Base-by-base conservation (phyloP, 2,329 filamentous ascomycete species). In the Teratosphaeria pseudoeucalypti region DNA sequence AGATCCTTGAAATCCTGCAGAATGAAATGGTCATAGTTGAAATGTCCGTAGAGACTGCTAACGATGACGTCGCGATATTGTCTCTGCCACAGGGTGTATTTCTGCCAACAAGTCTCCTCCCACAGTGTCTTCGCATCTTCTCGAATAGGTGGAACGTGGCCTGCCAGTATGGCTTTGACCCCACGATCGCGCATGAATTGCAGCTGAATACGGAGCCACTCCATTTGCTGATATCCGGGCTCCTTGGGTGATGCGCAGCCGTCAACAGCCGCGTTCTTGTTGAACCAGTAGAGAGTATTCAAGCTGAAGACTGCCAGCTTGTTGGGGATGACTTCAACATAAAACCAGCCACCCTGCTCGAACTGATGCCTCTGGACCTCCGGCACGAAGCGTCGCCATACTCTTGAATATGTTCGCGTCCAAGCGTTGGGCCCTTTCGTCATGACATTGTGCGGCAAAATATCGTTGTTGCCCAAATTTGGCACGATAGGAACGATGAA, bases 101-200 rank as follows among this genome's bases (percentile, higher is more conserved):
- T 96, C 72, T 96, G 92, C 92, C 92, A 99, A 76, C 94, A 99
- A 0, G 89, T 91, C 78, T 97, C 92, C 65, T 96, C 91, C 94
- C 94, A 99, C 62, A 85, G 85, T 68, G 85, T 83, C 78, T 97
- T 97, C 75, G 85, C 87, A 39, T 85, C 81, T 1, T 92, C 94
- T 62, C 92, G 82, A 0, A 92, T 92, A 0, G 94, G 94, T 1
- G 94, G 92, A 3, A 99, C 91, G 73, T 99, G 94, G 2, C 94
- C 92, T 67, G 89, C 95, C 57, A 99, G 76, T 57, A 99, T 96
- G 14, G 88, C 94, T 76, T 97, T 97, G 85, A 96, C 90, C 52
- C 89, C 87, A 57, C 90, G 85, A 34, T 87, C 80, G 56, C 94
- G 88, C 72, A 97, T 78, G 64, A 90, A 84, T 68, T 94, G 83